Base-by-base conservation (phyloP, 1,284 basidiomycete genomes). In the Malassezia restricta region DNA sequence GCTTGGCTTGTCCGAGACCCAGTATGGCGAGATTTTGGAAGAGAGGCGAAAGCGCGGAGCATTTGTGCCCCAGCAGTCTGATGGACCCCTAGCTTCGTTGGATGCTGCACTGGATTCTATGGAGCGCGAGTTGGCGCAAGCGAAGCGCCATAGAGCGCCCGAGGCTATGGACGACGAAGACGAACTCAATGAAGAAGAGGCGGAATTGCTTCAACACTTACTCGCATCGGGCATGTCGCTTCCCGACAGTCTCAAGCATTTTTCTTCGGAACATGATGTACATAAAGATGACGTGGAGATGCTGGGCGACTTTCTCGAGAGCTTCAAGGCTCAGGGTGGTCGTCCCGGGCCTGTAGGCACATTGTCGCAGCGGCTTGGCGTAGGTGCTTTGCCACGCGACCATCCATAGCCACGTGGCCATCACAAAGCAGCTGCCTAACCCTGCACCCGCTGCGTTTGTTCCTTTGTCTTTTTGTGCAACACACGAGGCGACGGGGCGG, bases 291-390 rank as follows among this genome's bases (percentile, higher is more conserved):
- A 55, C 12, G 31, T 42, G 3, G 37, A 44, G 7, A 40, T 40
- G 38, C 53, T 55, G 8, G 27, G 42, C 28, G 33, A 41, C 43
- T 55, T 55, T 40, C 43, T 55, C 17, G 48, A 49, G 35, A 55
- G 53, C n/a, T 49, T 55, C 38, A 45, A 49, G 32, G 48, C 47
- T 3, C 53, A 55, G 31, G 31, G 28, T 5, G 47, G 33, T 6
- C 31, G n/a, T 12, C 39, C 53, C 3, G 53, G 53, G 6, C 62
- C 74, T 44, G 57, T 73, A 65, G 30, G 73, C 70, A 47, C 63
- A 71, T 45, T 70, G 59, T 48, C 73, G 65, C 49, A 76, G 65
- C 52, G 74, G 73, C 48, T 74, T 64, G 49, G 65, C 59, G 54
- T 73, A 63, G 12, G 68, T 66, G 6, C 67, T 67, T 14, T 70